Conservation (phyloP, 768 basidiomycete species). For the Tulasnella sp. region DNA sequence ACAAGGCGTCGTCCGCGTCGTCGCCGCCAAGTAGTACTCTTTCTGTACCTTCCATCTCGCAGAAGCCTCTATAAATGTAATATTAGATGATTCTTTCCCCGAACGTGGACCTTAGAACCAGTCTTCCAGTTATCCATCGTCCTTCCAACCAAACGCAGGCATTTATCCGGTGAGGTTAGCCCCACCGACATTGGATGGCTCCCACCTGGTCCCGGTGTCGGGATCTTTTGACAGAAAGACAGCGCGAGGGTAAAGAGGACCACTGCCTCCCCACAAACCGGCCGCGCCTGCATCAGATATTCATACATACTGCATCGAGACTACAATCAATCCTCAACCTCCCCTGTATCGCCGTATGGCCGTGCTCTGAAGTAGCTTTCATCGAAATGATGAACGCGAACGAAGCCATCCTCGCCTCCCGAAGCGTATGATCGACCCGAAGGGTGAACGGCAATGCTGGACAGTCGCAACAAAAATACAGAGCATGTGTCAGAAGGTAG, state of each 20-base stretch:
- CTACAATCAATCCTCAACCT: constrained; percentile 45
- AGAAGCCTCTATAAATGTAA: neutral
- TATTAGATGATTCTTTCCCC: neutral
- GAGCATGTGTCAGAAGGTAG: neutral
- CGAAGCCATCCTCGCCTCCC: constrained; percentile 93
- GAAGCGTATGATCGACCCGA: constrained; percentile 82
- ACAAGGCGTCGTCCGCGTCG: neutral
- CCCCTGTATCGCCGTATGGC: constrained; percentile 78
- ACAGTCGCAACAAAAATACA: neutral
- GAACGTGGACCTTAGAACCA: neutral
- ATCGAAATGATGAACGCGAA: constrained; percentile 87
- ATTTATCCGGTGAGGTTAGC: too few species aligned
- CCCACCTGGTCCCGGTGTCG: too few species aligned
- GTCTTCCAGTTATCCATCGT: too few species aligned
- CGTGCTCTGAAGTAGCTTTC: constrained; percentile 87
- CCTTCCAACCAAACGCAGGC: too few species aligned
- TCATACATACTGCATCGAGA: neutral
- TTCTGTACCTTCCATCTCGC: neutral
- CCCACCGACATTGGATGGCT: too few species aligned
- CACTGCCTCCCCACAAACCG: neutral
- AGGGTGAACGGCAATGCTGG: constrained; percentile 87
- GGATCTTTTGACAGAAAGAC: neutral
- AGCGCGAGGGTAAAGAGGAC: neutral
- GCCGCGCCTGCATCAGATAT: neutral
- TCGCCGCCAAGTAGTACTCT: neutral